A percentile compares a stretch with the other conserved stretches of the same genome.
phyloP scores from a whole-genome alignment of 345 rosid species.

The Gossypium sturtianum region DNA sequence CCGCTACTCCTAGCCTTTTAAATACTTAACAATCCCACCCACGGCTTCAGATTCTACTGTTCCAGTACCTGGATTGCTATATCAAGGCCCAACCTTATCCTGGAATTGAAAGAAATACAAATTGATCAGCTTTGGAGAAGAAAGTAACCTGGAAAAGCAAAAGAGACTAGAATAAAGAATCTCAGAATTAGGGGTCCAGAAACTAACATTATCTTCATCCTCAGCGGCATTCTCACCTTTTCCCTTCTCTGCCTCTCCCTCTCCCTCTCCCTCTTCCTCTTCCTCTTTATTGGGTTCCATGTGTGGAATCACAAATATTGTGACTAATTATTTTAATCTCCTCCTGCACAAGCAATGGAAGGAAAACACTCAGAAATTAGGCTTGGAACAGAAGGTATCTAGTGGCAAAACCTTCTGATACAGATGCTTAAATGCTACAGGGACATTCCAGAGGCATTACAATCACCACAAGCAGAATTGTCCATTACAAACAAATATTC shows the following conservation, averaged over 20 bases:
- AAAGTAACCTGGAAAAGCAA: neutral
- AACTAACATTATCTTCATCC: constrained; percentile 60
- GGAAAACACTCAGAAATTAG: constrained; percentile 10
- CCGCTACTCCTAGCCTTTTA: constrained; percentile 47
- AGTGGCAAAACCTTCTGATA: neutral
- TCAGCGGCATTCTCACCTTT: constrained; percentile 41
- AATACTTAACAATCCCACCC: constrained; percentile 64
- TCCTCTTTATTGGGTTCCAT: constrained; percentile 33
- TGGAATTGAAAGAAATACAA: constrained; percentile 24
- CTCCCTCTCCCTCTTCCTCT: constrained; percentile 78
- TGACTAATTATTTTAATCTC: constrained; percentile 75
- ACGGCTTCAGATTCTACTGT: constrained; percentile 36
- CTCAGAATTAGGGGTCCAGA: neutral
- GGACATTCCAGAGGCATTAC: neutral
- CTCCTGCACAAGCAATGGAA: constrained; percentile 44
- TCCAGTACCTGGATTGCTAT: constrained; percentile 82
- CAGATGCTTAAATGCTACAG: neutral
- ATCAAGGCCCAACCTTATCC: constrained; percentile 90
- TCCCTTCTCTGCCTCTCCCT: constrained; percentile 65
- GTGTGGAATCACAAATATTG: constrained; percentile 84
- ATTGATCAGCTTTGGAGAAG: neutral
- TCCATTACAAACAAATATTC: neutral
- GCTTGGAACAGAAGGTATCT: neutral
- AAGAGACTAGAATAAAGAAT: neutral
- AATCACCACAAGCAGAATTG: neutral